Evolutionary conservation across 768 basidiomycete species (phyloP), one percentile per base, ranked within the genome.

Genomic region (Saitozyma podzolica): DNA sequence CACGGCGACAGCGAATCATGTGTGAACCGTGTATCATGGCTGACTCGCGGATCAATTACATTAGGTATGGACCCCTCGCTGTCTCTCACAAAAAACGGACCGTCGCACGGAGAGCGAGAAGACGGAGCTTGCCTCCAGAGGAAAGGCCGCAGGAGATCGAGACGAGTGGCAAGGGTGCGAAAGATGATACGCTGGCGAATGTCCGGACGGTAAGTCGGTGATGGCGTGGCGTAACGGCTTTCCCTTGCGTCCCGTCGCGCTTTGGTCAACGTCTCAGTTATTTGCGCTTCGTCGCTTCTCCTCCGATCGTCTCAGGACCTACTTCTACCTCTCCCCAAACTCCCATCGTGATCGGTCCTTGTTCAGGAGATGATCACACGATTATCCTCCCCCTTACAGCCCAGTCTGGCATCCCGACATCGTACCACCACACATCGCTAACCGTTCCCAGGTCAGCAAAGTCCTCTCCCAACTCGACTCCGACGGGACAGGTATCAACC

Each of bases 31-130:
- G 29, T 29, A 5, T 2, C 29, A 5, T 29, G 29, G 29, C 29
- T 29, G 29, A 29, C 29, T 2, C 2, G 29, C 29, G 29, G 29
- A 29, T 29, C 29, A 2, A 2, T 29, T 29, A 5, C 2, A 29
- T 40, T 43, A 97, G 95, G 92, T 84, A 93, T 29, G 96, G 96
- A 1, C 95, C 96, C 17, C 82, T 99, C 11, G 87, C 87, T 0
- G 83, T 91, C 40, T 90, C 94, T 76, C 88, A 88, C 75, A 96
- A 91, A 80, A 88, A 89, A 73, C 84, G 92, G 4, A 80, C 78
- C 5, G 70, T 82, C 0, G 80, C 73, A 0, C 88, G 87, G 66
- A 85, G 90, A 4, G 82, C 86, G 9, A 88, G 88, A 91, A 73
- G 89, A 88, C 75, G 85, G 86, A 62, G 86, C 86, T 67, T 88